Percentiles rank a stretch among this genome's conserved stretches.
phyloP scores from a whole-genome alignment of 768 basidiomycete genomes.

The Strobilomyces dryophilus region DNA sequence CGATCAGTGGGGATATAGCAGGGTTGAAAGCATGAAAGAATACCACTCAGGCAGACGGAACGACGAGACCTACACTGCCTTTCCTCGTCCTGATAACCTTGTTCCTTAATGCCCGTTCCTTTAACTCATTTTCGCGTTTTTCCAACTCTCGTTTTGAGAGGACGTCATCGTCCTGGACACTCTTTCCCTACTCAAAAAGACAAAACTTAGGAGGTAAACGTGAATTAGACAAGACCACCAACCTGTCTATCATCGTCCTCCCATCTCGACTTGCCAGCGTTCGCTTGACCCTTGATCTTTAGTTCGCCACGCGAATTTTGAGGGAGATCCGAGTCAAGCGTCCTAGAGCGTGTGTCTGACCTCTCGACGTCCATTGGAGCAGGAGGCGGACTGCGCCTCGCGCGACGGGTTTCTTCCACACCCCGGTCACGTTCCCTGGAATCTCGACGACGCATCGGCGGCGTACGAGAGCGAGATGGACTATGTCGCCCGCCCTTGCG shows the following conservation, averaged over 20 bases:
- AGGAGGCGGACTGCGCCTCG: constrained; percentile 26
- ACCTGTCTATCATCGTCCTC: constrained; percentile 38
- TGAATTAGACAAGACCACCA: constrained; percentile 10
- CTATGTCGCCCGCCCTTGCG: constrained; percentile 27
- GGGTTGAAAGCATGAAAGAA: constrained; percentile 14
- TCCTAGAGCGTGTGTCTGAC: constrained; percentile 20
- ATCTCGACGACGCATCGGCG: constrained; percentile 31
- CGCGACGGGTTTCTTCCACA: constrained; percentile 17
- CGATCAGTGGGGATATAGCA: constrained; percentile 21
- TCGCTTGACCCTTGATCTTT: constrained; percentile 73
- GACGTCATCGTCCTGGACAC: constrained; percentile 3
- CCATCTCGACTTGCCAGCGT: constrained; percentile 51
- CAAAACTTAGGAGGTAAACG: constrained; percentile 4
- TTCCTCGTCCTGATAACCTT: constrained; percentile 77
- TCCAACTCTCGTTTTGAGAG: constrained; percentile 47
- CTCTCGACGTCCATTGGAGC: constrained; percentile 22
- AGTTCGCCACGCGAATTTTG: constrained; percentile 45
- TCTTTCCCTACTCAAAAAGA: constrained; percentile 19
- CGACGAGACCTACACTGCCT: constrained; percentile 28
- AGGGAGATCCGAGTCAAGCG: constrained; percentile 28
- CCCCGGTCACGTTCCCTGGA: constrained; percentile 24
- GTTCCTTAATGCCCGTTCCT: constrained; percentile 77
- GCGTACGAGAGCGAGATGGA: constrained; percentile 35
- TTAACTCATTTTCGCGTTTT: constrained; percentile 72
- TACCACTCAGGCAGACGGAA: constrained; percentile 18